Conservation (phyloP, 2,329 filamentous ascomycete genomes). For the Trichoderma atrobrunneum region DNA sequence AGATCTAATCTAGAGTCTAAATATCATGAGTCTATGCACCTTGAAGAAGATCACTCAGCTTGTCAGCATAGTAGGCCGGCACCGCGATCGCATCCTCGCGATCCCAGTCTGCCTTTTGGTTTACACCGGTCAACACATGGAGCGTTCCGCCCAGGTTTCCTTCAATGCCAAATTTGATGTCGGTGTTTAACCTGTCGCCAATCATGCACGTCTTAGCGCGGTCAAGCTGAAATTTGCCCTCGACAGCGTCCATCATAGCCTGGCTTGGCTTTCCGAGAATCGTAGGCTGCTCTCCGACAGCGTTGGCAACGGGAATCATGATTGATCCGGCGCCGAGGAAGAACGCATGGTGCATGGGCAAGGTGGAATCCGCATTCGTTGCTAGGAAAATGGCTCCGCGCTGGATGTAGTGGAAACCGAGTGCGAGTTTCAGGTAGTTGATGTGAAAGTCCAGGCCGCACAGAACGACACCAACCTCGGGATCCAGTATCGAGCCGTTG, state of each 20-base stretch:
- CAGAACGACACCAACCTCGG: conserved; percentile 85
- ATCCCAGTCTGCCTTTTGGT: conserved; percentile 79
- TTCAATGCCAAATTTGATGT: conserved; percentile 93
- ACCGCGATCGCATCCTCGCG: conserved; percentile 65
- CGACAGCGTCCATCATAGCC: conserved; percentile 99
- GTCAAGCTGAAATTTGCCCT: conserved; percentile 91
- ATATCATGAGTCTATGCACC: conserved; percentile 24
- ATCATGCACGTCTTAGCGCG: conserved; percentile 88
- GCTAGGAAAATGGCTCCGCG: conserved; percentile 83
- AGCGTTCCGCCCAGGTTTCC: conserved; percentile 87
- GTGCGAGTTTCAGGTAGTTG: conserved; percentile 88
- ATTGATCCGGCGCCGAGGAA: conserved; percentile 91
- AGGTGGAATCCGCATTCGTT: conserved; percentile 88
- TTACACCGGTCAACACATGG: conserved; percentile 86
- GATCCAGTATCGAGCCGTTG: conserved; percentile 72
- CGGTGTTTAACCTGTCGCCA: conserved; percentile 88
- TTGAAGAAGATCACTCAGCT: conserved; percentile 68
- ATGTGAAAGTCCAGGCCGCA: conserved; percentile 90
- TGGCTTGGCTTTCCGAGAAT: conserved; percentile 92
- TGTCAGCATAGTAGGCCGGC: conserved; percentile 81
- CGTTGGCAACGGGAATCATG: conserved; percentile 72
- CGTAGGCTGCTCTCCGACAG: conserved; percentile 66
- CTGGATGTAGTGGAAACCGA: conserved; percentile 81
- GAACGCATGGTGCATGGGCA: conserved; percentile 76
- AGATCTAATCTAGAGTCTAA: conserved; percentile 8